Conservation (phyloP, 768 basidiomycete genomes). For the Podaxis sp. region DNA sequence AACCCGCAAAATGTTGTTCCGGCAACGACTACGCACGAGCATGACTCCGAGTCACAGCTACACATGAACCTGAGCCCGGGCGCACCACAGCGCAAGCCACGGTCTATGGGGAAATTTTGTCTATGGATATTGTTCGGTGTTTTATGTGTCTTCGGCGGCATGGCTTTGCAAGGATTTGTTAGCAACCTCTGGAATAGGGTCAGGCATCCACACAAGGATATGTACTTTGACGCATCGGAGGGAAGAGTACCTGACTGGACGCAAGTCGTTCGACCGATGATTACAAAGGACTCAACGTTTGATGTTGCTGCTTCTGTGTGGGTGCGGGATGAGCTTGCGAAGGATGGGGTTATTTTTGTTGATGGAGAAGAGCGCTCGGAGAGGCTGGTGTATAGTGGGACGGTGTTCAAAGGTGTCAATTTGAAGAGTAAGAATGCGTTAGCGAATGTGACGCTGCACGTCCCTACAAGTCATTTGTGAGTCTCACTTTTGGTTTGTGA, state of each 20-base stretch:
- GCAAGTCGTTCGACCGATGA: conserved; percentile 20
- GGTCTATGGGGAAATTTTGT: not conserved
- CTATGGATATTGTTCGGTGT: not conserved
- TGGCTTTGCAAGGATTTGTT: not conserved
- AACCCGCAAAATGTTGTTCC: not conserved
- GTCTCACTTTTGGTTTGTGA: conserved; percentile 8
- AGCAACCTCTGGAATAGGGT: not conserved
- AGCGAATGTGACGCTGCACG: conserved; percentile 24
- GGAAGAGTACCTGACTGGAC: conserved; percentile 5
- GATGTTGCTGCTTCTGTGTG: conserved; percentile 22
- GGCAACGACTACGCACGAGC: not conserved
- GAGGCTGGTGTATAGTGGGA: conserved; percentile 26
- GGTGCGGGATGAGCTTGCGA: conserved; percentile 11
- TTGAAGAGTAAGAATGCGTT: conserved; percentile 26
- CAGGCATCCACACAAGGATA: conserved; percentile 1
- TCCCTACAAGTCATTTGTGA: conserved; percentile 34
- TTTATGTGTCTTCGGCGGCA: not conserved
- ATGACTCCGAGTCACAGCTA: not conserved
- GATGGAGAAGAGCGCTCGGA: conserved; percentile 13
- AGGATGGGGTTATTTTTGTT: not conserved
- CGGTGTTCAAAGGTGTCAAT: conserved; percentile 27
- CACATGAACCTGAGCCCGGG: not conserved
- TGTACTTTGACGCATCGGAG: conserved; percentile 6
- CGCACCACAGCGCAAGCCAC: not conserved
- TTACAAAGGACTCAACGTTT: conserved; percentile 18